Conservation (phyloP, 768 basidiomycete species). For the Termitomyces heimii region DNA sequence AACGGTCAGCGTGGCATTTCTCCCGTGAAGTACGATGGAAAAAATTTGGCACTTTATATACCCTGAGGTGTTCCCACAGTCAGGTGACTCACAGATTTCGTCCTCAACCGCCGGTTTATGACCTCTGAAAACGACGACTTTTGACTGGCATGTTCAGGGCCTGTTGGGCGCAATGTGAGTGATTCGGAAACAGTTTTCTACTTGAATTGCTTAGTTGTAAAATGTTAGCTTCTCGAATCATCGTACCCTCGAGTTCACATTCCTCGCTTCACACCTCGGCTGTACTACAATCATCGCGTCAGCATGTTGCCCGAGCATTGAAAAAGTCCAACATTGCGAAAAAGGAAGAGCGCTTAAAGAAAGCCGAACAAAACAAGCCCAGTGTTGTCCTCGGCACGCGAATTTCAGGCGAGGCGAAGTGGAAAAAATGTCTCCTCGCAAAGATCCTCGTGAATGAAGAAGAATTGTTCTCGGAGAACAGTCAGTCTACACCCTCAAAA, state of each 20-base stretch:
- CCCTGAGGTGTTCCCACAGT: conserved; percentile 36
- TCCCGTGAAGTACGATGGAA: conserved; percentile 29
- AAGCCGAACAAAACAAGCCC: conserved; percentile 35
- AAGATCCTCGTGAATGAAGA: conserved; percentile 53
- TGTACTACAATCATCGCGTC: conserved; percentile 24
- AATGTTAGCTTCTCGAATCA: conserved; percentile 26
- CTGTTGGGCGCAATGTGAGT: conserved; percentile 23
- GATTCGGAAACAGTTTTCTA: neutral
- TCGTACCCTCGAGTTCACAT: conserved; percentile 30
- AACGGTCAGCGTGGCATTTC: conserved; percentile 64
- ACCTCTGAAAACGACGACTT: neutral
- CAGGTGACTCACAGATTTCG: conserved; percentile 15
- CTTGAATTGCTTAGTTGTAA: neutral
- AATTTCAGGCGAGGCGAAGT: conserved; percentile 58
- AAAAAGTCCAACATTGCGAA: conserved; percentile 40
- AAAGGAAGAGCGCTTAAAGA: conserved; percentile 36
- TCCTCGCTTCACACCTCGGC: conserved; percentile 45
- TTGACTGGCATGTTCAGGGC: conserved; percentile 20
- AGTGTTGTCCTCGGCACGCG: conserved; percentile 75
- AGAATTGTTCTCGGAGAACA: conserved; percentile 27
- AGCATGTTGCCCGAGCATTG: conserved; percentile 28
- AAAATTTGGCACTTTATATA: conserved; percentile 13
- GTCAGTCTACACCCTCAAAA: conserved; percentile 18
- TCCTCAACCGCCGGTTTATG: neutral
- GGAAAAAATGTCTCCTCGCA: conserved; percentile 63